Evolutionary conservation across 2,329 filamentous ascomycete genomes (phyloP), one percentile per base, ranked within the genome.

Genomic region (Graphilbum ipis-grandicollis): DNA sequence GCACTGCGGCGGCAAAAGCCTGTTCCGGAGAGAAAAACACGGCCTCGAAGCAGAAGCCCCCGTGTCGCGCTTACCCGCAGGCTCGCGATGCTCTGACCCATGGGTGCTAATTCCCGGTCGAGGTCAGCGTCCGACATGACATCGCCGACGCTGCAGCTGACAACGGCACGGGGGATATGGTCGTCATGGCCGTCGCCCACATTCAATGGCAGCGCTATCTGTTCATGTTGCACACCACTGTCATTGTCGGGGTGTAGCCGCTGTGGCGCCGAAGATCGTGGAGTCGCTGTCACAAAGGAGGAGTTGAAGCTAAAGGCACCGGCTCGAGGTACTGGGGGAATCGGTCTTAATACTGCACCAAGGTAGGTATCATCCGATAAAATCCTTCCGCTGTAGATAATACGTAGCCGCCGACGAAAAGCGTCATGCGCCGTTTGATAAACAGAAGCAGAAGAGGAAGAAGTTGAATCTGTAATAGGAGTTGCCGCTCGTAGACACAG

Each of bases 131-230:
- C 52, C 0, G 78, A 70, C 12, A 96, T 67, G 19, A 70, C 63
- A 53, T 82, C 75, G 38, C 85, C 85, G 40, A 96, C 81, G 44
- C 83, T 88, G 65, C 88, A 96, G 61, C 93, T 92, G 42, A 96
- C 78, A 55, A 93, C 94, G 49, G 93, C 71, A 32, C 79, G 68
- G 13, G 53, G 9, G 65, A 59, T n/a, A 66, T 63, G 23, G 65
- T 66, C 5, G 36, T n/a, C 19, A 17, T 22, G 22, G 33, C 33
- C 3, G n/a, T n/a, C n/a, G n/a, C n/a, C n/a, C n/a, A n/a, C n/a
- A n/a, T n/a, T n/a, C n/a, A n/a, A n/a, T n/a, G n/a, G n/a, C n/a
- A n/a, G n/a, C n/a, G n/a, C n/a, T n/a, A n/a, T n/a, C n/a, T n/a
- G n/a, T n/a, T n/a, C n/a, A n/a, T n/a, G n/a, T n/a, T n/a, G n/a